These are phyloP conservation scores for Silybum marianum DNA, from an alignment of 129 eudicot species.

Conservation along the genomic window DNA sequence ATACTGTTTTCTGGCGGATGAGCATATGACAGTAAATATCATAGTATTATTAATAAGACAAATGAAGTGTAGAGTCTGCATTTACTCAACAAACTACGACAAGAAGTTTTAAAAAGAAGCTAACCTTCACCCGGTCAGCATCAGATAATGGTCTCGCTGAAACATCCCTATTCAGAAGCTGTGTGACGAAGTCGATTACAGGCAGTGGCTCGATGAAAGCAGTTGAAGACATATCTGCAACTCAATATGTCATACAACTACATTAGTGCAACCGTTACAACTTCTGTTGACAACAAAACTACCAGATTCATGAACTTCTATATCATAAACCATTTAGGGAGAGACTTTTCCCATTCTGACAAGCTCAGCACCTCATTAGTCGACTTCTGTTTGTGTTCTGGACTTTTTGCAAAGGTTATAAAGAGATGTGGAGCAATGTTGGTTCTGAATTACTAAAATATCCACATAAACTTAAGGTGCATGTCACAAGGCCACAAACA, in stretches of 20 bases:
- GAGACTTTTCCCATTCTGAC: not conserved
- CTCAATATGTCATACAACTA: not conserved
- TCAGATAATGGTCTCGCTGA: conserved; percentile 83
- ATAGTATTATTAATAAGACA: not conserved
- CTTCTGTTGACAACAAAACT: not conserved
- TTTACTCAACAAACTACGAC: not conserved
- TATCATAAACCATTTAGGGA: not conserved
- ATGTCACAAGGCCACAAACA: not conserved
- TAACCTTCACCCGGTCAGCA: conserved; percentile 92
- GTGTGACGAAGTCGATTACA: conserved; percentile 79
- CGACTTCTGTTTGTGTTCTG: not conserved
- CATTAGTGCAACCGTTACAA: no score
- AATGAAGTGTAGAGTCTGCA: not conserved
- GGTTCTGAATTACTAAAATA: not conserved
- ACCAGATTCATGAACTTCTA: not conserved
- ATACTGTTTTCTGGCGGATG: not conserved
- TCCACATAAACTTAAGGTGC: not conserved
- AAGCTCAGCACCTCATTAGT: not conserved
- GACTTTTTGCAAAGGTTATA: not conserved
- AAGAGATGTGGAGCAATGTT: not conserved
- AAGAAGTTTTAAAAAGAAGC: not conserved
- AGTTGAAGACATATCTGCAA: conserved; percentile 98
- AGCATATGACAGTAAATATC: not conserved
- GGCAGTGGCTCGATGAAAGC: conserved; percentile 96
- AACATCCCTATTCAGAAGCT: conserved; percentile 77